These are phyloP conservation scores for Crithidia thermophila DNA, from an alignment of 208 protist species.

Conservation along the genomic window DNA sequence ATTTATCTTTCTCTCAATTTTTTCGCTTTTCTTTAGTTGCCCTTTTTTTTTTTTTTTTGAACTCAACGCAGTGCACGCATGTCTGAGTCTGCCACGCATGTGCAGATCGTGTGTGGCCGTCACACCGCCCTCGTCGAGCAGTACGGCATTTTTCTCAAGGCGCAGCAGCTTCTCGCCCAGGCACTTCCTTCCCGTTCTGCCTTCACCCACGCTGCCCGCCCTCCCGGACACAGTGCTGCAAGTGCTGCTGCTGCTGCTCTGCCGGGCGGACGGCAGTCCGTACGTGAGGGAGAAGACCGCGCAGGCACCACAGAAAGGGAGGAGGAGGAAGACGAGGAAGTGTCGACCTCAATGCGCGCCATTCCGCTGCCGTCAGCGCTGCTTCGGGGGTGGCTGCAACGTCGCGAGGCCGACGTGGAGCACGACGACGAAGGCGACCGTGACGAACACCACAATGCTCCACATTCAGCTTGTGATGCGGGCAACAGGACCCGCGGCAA, in stretches of 20 bases:
- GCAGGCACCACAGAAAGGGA: background rate
- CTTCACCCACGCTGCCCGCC: no score
- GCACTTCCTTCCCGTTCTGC: background rate
- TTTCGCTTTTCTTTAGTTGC: no score
- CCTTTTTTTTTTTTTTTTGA: background rate
- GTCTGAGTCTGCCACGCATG: background rate
- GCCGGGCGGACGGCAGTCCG: no score
- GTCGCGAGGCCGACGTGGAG: background rate
- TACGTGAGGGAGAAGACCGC: no score
- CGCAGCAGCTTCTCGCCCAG: constrained; percentile 12
- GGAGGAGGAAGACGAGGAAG: background rate
- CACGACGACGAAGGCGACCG: background rate
- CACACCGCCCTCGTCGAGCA: constrained; percentile 19
- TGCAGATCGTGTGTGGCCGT: constrained; percentile 18
- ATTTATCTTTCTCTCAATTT: no score
- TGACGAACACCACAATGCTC: background rate
- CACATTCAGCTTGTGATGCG: background rate
- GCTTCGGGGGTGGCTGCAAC: constrained; percentile 17
- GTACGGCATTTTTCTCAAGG: constrained; percentile 20
- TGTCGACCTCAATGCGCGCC: constrained; percentile 5
- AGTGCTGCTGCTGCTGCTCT: no score
- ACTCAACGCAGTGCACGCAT: background rate
- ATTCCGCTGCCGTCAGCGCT: constrained; percentile 8
- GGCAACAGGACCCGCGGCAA: background rate
- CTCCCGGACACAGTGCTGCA: no score